Evolutionary conservation across 352 stramenopile genomes (phyloP), one percentile per base, ranked within the genome.

Genomic region (Pythium inflatum): DNA sequence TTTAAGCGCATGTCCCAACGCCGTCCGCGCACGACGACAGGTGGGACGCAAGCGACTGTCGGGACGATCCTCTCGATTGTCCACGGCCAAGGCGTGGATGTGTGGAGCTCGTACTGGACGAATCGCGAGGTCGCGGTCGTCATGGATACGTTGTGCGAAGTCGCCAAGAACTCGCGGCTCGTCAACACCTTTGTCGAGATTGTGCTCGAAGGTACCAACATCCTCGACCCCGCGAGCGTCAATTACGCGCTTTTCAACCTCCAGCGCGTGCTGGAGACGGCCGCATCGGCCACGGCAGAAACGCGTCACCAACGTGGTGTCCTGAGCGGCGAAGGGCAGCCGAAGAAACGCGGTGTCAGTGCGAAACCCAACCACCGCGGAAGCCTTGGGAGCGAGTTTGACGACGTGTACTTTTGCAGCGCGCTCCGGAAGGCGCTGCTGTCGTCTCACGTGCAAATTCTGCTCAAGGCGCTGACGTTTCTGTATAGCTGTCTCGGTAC

Each of bases 381-480:
- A 11, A 38, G 46, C 40, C n/a, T 59, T 5, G 20, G 28, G 41
- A 18, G 4, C 33, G 43, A 64, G 20, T 92, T 95, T 53, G 83
- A 95, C 61, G 78, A 82, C 41, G 81, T 79, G 50, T 92, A 90
- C 53, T 95, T 92, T 66, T 68, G 92, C 50, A 66, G 48, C 30
- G 85, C 80, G 27, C 85, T 95, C 76, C 83, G 83, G n/a, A 86
- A 69, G 31, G 86, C 88, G 5, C 68, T 95, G 12, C 73, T 89
- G 48, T 94, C 88, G 14, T 80, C 77, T 0, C 88, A 95, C 46
- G 87, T 94, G 9, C 86, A 95, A 78, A 94, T 88, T 27, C 68
- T 95, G 53, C 81, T 95, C 51, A 95, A 95, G 73, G 79, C 92
- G 51, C 80, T 95, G 22, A 93, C 88, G 22, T 95, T 88, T 62